These are phyloP conservation scores for Chamaecyparis obtusa DNA, from an alignment of 75 land plant species.

Conservation along the genomic window DNA sequence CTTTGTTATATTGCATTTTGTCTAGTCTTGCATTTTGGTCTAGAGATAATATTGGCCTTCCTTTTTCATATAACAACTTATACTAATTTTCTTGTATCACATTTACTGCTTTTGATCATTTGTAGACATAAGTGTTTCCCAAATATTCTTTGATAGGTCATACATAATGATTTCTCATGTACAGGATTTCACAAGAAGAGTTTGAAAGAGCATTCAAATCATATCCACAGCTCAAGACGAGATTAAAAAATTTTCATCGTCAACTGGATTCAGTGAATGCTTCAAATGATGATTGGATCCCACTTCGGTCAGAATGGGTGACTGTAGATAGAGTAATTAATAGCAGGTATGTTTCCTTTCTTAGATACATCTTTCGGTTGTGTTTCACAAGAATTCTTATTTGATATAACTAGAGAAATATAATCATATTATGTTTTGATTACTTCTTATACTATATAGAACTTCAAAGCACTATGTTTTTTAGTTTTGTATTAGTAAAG, in stretches of 20 bases:
- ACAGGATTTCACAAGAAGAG: slow-evolving; percentile 84
- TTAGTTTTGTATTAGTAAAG: background rate
- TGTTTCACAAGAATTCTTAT: background rate
- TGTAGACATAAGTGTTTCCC: background rate
- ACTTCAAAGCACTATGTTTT: background rate
- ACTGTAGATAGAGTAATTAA: slow-evolving; percentile 89
- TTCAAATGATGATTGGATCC: slow-evolving; percentile 73
- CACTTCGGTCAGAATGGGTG: slow-evolving; percentile 92
- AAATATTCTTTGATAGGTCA: background rate
- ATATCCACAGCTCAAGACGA: slow-evolving; percentile 66
- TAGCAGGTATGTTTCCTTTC: slow-evolving; percentile 50
- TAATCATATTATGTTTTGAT: background rate
- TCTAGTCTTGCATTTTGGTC: background rate
- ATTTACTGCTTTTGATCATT: background rate
- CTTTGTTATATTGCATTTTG: background rate
- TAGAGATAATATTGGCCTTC: background rate
- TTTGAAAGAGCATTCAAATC: slow-evolving; percentile 69
- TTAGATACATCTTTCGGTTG: background rate
- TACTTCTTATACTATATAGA: background rate
- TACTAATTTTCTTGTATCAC: background rate
- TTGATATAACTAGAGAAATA: background rate
- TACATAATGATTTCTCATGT: background rate
- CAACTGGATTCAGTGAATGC: slow-evolving; percentile 55
- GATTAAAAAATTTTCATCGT: slow-evolving; percentile 71
- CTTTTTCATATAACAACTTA: background rate